Base-by-base conservation (phyloP, 169 alveolate species). In the Cryptosporidium canis region DNA sequence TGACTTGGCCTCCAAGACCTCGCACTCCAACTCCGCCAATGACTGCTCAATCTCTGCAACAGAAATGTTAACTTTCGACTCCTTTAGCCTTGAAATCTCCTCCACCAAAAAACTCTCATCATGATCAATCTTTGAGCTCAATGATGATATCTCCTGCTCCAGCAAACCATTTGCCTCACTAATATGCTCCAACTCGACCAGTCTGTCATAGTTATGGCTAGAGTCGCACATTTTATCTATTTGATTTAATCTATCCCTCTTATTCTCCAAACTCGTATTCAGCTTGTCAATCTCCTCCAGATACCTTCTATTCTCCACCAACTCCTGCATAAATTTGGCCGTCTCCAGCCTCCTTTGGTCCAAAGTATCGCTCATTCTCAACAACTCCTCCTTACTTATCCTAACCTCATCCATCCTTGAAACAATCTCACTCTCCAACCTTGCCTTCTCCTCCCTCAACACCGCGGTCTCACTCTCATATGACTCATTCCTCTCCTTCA, bases 321-420 rank as follows among this genome's bases (percentile, higher is more conserved):
- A 67, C 9, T 90, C 90, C 8, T n/a, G 14, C 39, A 39, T 21
- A 24, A 51, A 33, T 37, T 66, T 27, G 9, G 45, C 3, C 4
- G 68, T 82, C n/a, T 44, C 82, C 53, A 68, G 66, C 55, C 33
- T 77, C 55, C 66, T 83, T n/a, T 21, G 29, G 16, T 33, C 90
- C 47, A 90, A 45, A 18, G 83, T 85, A 1, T 43, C 48, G 51
- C 71, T 64, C 6, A 64, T 11, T 64, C 67, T 61, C 33, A 39
- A 18, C 14, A 45, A 18, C 4, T 24, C 43, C 67, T 64, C 68
- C 48, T 72, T 85, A 29, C 67, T 45, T 31, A 33, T 24, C 5
- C 45, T 83, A n/a, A 90, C 37, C 12, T 90, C 83, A n/a, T 61
- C 44, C 7, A n/a, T 21, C 27, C 45, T 39, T 51, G 63, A 45